These are phyloP conservation scores for Daldinia bambusicola DNA, from an alignment of 495 filamentous ascomycete genomes.

Conservation along the genomic window DNA sequence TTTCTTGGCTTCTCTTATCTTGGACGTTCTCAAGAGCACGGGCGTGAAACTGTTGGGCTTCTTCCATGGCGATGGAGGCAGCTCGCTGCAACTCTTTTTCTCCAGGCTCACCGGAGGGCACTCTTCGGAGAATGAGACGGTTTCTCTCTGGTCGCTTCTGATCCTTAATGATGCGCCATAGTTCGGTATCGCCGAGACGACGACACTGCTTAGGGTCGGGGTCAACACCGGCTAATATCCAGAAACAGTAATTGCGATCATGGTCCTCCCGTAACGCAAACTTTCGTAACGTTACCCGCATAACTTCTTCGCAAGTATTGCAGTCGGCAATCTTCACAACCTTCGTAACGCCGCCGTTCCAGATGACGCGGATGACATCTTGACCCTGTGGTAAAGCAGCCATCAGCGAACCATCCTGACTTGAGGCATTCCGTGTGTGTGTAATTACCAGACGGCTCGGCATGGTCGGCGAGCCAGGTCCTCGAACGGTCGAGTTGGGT, in stretches of 20 bases:
- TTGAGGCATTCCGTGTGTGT: constrained; percentile 72
- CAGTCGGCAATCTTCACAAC: constrained; percentile 90
- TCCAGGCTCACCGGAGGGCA: constrained; percentile 86
- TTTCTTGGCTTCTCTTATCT: constrained; percentile 72
- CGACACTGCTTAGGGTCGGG: constrained; percentile 80
- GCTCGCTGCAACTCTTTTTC: constrained; percentile 81
- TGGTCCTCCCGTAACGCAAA: constrained; percentile 79
- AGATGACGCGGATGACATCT: constrained; percentile 90
- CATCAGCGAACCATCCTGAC: constrained; percentile 83
- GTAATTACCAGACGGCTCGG: constrained; percentile 57
- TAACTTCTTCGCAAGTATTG: constrained; percentile 89
- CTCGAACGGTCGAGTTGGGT: constrained; percentile 45
- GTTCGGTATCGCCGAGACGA: constrained; percentile 81
- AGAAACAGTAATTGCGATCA: constrained; percentile 84
- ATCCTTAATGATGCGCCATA: constrained; percentile 85
- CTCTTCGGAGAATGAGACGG: constrained; percentile 88
- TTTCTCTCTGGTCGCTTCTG: constrained; percentile 80
- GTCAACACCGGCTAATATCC: constrained; percentile 82
- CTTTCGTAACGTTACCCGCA: constrained; percentile 84
- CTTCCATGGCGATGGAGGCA: constrained; percentile 83
- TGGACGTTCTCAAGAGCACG: constrained; percentile 71
- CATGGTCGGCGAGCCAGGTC: constrained; percentile 55
- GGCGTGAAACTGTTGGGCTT: constrained; percentile 76
- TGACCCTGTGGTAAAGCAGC: constrained; percentile 80
- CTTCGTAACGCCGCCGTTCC: constrained; percentile 87